These are phyloP conservation scores for Gymnopilus junonius DNA, from an alignment of 768 basidiomycete species.

Conservation along the genomic window DNA sequence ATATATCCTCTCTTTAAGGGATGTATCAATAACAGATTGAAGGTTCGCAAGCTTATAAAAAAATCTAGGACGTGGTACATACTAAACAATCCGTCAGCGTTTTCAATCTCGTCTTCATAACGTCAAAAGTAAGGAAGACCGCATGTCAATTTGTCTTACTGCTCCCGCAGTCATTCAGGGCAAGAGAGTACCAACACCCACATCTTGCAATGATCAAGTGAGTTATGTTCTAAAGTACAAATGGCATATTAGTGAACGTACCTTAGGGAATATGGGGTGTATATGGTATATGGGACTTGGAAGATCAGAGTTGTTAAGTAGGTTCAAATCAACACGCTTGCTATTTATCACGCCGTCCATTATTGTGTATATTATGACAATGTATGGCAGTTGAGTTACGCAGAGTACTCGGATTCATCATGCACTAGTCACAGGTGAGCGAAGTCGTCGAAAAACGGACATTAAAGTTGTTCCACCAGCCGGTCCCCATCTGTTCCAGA, in stretches of 20 bases:
- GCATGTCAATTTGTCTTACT: constrained; percentile 30
- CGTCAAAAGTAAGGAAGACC: constrained; percentile 30
- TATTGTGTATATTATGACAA: not conserved
- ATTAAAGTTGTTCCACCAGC: constrained; percentile 74
- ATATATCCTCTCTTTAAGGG: constrained; percentile 31
- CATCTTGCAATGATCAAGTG: constrained; percentile 32
- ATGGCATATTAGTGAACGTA: constrained; percentile 2
- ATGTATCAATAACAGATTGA: constrained; percentile 28
- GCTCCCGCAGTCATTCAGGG: constrained; percentile 32
- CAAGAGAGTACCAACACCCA: constrained; percentile 25
- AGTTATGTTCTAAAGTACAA: constrained; percentile 1
- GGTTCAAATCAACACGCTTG: not conserved
- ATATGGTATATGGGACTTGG: constrained; percentile 37
- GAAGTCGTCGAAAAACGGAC: constrained; percentile 67
- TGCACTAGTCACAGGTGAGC: constrained; percentile 49
- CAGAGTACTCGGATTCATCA: constrained; percentile 5
- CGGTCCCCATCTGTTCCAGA: constrained; percentile 59
- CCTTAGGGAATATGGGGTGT: constrained; percentile 35
- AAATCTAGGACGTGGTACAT: not conserved
- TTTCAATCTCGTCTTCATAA: constrained; percentile 33
- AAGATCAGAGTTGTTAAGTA: constrained; percentile 30
- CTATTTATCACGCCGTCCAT: not conserved
- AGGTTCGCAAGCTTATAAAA: constrained; percentile 18
- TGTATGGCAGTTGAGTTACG: not conserved
- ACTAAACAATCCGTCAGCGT: constrained; percentile 22